These are phyloP conservation scores for Rhizopus microsporus DNA, from an alignment of 371 early-diverging fungal species.

Conservation along the genomic window DNA sequence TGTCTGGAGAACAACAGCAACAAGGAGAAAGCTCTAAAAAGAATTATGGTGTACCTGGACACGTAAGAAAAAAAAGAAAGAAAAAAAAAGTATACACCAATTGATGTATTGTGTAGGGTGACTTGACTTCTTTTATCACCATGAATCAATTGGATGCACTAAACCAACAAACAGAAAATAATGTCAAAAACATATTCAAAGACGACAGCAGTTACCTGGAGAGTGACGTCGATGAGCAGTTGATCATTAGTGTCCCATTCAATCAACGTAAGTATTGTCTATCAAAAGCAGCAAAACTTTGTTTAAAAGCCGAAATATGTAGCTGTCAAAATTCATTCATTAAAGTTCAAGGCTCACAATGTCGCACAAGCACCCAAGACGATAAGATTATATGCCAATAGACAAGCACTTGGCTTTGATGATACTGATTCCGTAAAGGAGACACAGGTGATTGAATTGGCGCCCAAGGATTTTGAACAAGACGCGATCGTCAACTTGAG, in stretches of 20 bases:
- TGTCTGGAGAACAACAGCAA: slow-evolving; percentile 49
- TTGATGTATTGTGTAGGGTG: slow-evolving; percentile 39
- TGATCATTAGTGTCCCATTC: slow-evolving; percentile 85
- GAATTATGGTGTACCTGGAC: slow-evolving; percentile 53
- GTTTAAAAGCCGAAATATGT: background rate
- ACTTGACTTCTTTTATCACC: slow-evolving; percentile 71
- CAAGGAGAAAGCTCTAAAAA: slow-evolving; percentile 25
- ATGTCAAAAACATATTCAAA: slow-evolving; percentile 76
- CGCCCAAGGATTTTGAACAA: slow-evolving; percentile 66
- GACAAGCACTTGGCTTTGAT: slow-evolving; percentile 81
- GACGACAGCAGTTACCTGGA: slow-evolving; percentile 70
- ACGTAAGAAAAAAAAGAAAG: slow-evolving; percentile 40
- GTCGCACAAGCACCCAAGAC: slow-evolving; percentile 84
- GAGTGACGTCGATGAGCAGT: slow-evolving; percentile 93
- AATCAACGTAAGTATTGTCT: slow-evolving; percentile 60
- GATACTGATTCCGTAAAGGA: slow-evolving; percentile 75
- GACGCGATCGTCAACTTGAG: slow-evolving; percentile 71
- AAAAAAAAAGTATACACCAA: background rate
- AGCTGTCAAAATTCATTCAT: slow-evolving; percentile 86
- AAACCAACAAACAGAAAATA: slow-evolving; percentile 79
- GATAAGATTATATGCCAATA: slow-evolving; percentile 84
- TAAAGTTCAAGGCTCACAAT: slow-evolving; percentile 72
- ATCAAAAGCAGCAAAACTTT: background rate
- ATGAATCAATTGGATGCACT: slow-evolving; percentile 83
- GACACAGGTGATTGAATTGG: slow-evolving; percentile 75